Evolutionary conservation across 805 yeast genomes (phyloP), one percentile per base, ranked within the genome.

Genomic region (Yarrowia sp.): DNA sequence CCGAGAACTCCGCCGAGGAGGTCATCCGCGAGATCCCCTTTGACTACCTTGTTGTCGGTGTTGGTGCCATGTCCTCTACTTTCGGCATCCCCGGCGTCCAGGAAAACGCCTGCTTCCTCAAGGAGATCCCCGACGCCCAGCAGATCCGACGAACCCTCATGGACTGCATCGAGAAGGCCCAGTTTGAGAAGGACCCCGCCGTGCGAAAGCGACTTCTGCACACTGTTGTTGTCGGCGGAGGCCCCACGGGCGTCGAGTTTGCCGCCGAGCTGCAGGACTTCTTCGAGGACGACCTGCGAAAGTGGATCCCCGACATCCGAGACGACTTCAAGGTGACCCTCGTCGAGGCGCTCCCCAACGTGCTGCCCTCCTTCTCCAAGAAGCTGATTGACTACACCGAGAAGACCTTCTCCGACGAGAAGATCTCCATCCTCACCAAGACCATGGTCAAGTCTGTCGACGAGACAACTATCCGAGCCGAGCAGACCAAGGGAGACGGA

Each of bases 181-280:
- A 91, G 68, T 89, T 94, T 63, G 82, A 81, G 68, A 85, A 78
- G 61, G 83, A 81, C 65, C 89, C 84, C 68, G 85, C 85, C 19
- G 96, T 89, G 73, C 84, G 97, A 76, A 83, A 84, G 76, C 84
- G 96, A 74, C 81, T 93, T 69, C 81, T 92, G 73, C 87, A 86
- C 65, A 86, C 91, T 69, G 93, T 93, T 65, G 96, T 93, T 65
- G 96, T 94, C 68, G 98, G 98, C 71, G 98, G 97, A 76, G 98
- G 98, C 66, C 97, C 98, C 73, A 92, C 98, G 44, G 98, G 98
- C 78, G 97, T 92, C 65, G 97, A 91, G 78, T 88, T 91, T 70
- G 97, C 97, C 68, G 98, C 96, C 71, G 97, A 93, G 77, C 78
- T 92, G 69, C 96, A 88, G 77, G 98, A 92, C 76, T 93, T 89